A percentile compares a stretch with the other conserved stretches of the same genome.
Conservation (phyloP, 140 eudicot species). For the Stevia rebaudiana region DNA sequence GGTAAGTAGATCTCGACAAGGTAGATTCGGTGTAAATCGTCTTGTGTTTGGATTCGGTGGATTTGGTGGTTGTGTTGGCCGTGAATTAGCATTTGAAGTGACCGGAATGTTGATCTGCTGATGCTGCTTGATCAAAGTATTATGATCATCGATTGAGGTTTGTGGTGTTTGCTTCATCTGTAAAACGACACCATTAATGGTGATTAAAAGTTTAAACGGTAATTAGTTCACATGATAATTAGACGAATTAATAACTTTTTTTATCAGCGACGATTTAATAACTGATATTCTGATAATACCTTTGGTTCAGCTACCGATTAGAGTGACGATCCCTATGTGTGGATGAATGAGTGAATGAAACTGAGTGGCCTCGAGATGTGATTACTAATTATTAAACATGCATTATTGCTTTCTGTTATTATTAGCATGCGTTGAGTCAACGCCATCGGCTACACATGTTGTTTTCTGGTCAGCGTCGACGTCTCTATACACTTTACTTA, state of each 20-base stretch:
- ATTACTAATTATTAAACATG: no score
- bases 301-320: neutral
- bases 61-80: neutral
- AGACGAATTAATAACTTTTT: no score
- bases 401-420: no score
- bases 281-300: neutral
- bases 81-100: neutral
- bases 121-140: neutral
- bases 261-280: neutral
- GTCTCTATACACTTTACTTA: no score
- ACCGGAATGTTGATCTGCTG: neutral
- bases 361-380: no score
- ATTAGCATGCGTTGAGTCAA: no score
- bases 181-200: neutral
- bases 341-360: no score
- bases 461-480: no score
- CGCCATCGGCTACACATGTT: no score
- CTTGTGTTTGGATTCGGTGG: neutral
- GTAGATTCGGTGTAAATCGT: conserved; percentile 4
- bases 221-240: neutral
- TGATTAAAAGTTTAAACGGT: neutral
- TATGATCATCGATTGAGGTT: neutral
- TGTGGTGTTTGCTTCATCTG: conserved; percentile 12
- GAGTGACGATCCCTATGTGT: no score
- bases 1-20: neutral